Percentiles rank a stretch among this genome's conserved stretches.
Conservation (phyloP, 108 stramenopile species). For the Nannochloropsis oceanica region DNA sequence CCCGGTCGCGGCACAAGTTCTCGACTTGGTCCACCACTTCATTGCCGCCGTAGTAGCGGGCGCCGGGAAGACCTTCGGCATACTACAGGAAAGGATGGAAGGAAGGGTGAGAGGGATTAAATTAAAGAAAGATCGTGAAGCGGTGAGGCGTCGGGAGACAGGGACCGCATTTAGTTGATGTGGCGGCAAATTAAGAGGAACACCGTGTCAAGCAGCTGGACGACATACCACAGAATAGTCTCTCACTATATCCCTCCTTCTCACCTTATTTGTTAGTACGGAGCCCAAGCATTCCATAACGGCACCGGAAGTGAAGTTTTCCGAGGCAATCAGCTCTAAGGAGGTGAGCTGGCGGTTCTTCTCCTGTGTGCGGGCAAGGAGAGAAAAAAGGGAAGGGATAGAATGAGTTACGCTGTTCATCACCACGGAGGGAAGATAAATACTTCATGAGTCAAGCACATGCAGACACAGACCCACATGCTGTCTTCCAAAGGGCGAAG, state of each 20-base stretch:
- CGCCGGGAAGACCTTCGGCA: conserved; percentile 92
- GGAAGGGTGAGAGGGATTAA: background rate
- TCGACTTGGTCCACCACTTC: conserved; percentile 90
- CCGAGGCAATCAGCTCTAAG: conserved; percentile 96
- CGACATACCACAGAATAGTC: no score
- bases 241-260: background rate
- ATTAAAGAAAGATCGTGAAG: background rate
- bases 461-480: background rate
- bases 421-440: no score
- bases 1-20: conserved; percentile 77
- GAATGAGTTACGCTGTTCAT: background rate
- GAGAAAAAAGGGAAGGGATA: background rate
- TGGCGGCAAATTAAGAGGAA: no score
- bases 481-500: background rate
- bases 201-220: no score
- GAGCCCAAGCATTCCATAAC: conserved; percentile 98
- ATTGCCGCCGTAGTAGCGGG: conserved; percentile 97
- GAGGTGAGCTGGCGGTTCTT: conserved; percentile 75
- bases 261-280: conserved; percentile 87
- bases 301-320: conserved; percentile 96
- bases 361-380: background rate
- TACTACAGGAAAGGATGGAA: conserved; percentile 41
- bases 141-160: background rate
- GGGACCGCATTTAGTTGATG: no score
- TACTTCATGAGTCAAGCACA: background rate